Evolutionary conservation across 2,329 filamentous ascomycete species (phyloP).

Genomic region (Colletotrichum tofieldiae): DNA sequence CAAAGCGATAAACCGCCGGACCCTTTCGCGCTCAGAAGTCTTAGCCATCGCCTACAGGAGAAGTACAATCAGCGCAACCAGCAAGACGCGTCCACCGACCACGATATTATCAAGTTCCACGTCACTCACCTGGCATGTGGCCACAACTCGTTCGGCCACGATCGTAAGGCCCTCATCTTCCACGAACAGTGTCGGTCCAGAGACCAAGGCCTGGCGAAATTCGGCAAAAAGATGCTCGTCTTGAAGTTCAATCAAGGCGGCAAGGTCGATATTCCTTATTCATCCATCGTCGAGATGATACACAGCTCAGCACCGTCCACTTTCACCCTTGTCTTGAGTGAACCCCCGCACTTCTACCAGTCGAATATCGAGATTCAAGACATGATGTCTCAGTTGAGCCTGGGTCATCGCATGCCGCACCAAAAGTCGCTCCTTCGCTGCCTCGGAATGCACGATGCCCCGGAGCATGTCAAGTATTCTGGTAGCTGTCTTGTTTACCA

Average conservation of each 20-base stretch:
- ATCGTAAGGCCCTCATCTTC: constrained; percentile 56
- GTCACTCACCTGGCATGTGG: constrained; percentile 58
- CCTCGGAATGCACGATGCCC: constrained; percentile 46
- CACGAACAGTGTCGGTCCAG: constrained; percentile 56
- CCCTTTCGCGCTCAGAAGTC: constrained; percentile 52
- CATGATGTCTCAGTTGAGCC: not conserved
- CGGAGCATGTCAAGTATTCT: constrained; percentile 52
- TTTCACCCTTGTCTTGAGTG: constrained; percentile 66
- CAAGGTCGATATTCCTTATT: constrained; percentile 61
- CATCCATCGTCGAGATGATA: constrained; percentile 64
- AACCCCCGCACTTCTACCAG: constrained; percentile 66
- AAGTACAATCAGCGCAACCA: constrained; percentile 45
- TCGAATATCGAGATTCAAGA: not conserved
- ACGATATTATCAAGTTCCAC: constrained; percentile 45
- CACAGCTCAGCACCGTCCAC: constrained; percentile 53
- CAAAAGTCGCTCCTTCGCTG: constrained; percentile 9
- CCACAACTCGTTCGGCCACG: constrained; percentile 59
- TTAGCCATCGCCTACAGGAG: constrained; percentile 53
- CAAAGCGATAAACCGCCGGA: constrained; percentile 56
- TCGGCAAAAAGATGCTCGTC: constrained; percentile 60
- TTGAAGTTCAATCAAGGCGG: constrained; percentile 50
- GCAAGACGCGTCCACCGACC: constrained; percentile 32
- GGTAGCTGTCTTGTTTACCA: constrained; percentile 64
- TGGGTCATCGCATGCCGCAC: not conserved
- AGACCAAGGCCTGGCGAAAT: constrained; percentile 57